Conservation (phyloP, 164 flowering plant genomes). For the Chimonanthus praecox region DNA sequence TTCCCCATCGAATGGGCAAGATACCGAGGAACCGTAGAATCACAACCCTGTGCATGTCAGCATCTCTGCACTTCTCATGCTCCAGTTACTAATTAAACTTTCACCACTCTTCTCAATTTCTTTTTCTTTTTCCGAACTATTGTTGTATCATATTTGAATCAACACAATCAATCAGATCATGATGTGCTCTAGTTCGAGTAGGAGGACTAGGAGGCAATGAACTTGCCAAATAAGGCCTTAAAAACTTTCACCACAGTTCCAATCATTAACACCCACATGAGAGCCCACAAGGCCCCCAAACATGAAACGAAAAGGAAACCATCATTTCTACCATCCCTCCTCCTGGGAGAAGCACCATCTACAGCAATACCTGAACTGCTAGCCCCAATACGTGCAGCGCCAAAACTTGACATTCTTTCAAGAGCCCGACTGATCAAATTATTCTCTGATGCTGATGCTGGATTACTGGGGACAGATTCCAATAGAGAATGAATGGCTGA, state of each 20-base stretch:
- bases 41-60: too few species aligned
- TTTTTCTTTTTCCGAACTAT: too few species aligned
- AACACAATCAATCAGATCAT: too few species aligned
- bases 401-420: slow-evolving; percentile 78
- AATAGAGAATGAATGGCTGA: slow-evolving; percentile 63
- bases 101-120: too few species aligned
- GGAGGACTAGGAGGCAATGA: slow-evolving; percentile 14
- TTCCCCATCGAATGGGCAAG: too few species aligned
- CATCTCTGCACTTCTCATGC: too few species aligned
- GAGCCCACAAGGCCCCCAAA: slow-evolving; percentile 23
- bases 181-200: too few species aligned
- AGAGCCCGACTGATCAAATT: slow-evolving; percentile 57
- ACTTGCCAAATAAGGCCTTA: slow-evolving; percentile 15
- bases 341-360: slow-evolving; percentile 19
- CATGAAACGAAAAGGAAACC: slow-evolving; percentile 19
- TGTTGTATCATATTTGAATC: too few species aligned
- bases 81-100: too few species aligned
- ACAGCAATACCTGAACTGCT: slow-evolving; percentile 24
- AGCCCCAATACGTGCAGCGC: slow-evolving; percentile 39
- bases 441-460: slow-evolving; percentile 86
- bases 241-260: slow-evolving; percentile 18
- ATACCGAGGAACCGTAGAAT: too few species aligned
- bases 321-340: slow-evolving; percentile 21
- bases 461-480: slow-evolving; percentile 81
- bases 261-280: slow-evolving; percentile 22